Evolutionary conservation across 257 asterid species (phyloP), one percentile per base, ranked within the genome.

Genomic region (Penstemon eatonii): DNA sequence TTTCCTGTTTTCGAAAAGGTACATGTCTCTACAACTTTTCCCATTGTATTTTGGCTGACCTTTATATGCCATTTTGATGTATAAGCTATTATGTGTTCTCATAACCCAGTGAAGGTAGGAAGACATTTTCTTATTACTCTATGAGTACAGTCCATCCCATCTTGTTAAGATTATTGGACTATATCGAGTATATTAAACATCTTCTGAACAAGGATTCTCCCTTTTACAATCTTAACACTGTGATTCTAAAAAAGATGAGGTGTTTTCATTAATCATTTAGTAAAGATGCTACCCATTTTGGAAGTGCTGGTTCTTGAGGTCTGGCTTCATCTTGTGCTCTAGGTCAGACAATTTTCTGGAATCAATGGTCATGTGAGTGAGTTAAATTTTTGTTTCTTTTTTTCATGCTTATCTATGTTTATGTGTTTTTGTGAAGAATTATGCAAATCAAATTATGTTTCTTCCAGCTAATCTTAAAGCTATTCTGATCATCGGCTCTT

Each of bases 1-100:
- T 87, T 92, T 38, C 92, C 96, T 54, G 96, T 85, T 67, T 89
- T 89, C 73, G 91, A 92, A 13, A 62, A 87, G 98, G 98, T 89
- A 81, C 76, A 59, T 15, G 43, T 57, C 40, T 47, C 0, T 50
- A 42, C 42, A 49, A 40, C 25, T 58, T 45, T 54, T 56, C 51
- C 42, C 41, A 40, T 39, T 47, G 44, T 54, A 43, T 66, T 60
- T 49, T 54, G 10, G 64, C 9, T 1, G 7, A 69, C 51, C 45
- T 55, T 11, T 10, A 10, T 40, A 11, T 56, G 33, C 33, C 33
- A 38, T 37, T 67, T 70, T 65, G 39, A 47, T 57, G 69, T 53
- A 55, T 39, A 69, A 68, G 65, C 51, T 11, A 53, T 61, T 60
- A 5, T 19, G 42, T 66, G 50, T 55, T 59, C 42, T 51, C n/a